Conservation (phyloP, 345 rosid genomes). For the Pistacia vera region DNA sequence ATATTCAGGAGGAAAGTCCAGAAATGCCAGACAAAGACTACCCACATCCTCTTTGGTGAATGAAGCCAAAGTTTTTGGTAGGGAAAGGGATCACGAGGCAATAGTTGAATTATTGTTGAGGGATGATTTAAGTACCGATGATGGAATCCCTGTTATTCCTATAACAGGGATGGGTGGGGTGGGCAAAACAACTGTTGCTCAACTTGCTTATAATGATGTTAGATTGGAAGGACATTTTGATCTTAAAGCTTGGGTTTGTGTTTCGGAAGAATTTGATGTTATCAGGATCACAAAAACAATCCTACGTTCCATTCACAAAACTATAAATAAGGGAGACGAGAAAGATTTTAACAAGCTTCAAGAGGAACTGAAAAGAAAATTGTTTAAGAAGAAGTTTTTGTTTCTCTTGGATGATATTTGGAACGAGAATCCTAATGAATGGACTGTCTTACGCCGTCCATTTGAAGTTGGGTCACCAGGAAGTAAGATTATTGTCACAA, state of each 20-base stretch:
- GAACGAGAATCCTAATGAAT: neutral
- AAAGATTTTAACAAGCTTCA: conserved; percentile 12
- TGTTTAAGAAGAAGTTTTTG: conserved; percentile 18
- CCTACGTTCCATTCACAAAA: neutral
- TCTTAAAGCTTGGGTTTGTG: conserved; percentile 18
- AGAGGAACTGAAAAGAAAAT: neutral
- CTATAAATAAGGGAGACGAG: rapidly evolving
- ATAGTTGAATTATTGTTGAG: conserved; percentile 6
- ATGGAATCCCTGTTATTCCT: conserved; percentile 12
- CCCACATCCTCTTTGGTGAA: conserved; percentile 16
- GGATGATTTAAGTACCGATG: neutral
- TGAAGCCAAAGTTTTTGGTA: conserved; percentile 23
- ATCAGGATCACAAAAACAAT: neutral
- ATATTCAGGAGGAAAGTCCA: neutral
- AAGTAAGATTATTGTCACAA: conserved; percentile 6
- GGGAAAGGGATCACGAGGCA: conserved; percentile 17
- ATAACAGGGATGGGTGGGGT: conserved; percentile 27
- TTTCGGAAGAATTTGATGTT: conserved; percentile 14
- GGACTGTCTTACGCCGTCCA: neutral
- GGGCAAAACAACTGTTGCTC: conserved; percentile 30
- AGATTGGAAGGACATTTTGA: conserved; percentile 8
- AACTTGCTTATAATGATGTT: conserved; percentile 20
- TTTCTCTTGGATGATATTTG: conserved; percentile 31
- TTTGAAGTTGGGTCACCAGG: neutral
- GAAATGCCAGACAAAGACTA: neutral